Base-by-base conservation (phyloP, 1,139 yeast species). In the Lodderomyces theae region DNA sequence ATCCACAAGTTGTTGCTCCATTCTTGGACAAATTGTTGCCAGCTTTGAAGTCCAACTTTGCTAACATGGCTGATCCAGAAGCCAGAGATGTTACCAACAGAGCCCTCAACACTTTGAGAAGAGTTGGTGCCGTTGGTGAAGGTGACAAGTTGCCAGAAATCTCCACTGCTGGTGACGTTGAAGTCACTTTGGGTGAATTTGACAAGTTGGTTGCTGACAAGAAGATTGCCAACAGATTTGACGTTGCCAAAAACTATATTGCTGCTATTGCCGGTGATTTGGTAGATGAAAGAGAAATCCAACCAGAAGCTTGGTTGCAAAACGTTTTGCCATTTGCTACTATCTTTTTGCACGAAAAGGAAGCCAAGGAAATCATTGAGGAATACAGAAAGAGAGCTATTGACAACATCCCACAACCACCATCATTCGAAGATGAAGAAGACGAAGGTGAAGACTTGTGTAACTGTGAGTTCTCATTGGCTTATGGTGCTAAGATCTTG, bases 391-490 rank as follows among this genome's bases (percentile, higher is more conserved):
- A 82, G 81, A 78, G 85, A 77, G 90, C 97, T 56, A 84, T 92
- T 66, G 96, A 90, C 78, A 90, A 92, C 88, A 92, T 90, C 60
- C 97, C 97, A 65, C 85, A 82, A 64, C 95, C 95, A 62, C 95
- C 96, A 63, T 72, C 83, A 63, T 89, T 89, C 70, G 97, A 87
- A 70, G 97, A 92, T 69, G 98, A 92, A 80, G 98, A 92, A 71
- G 98, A 92, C 66, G 98, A 92, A 67, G 98, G 98, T 78, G 98
- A 92, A 79, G 98, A 92, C 69, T 81, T 92, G 69, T 92, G 98
- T 84, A 92, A 92, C 95, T 90, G 97, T 85, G 97, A 92, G 82
- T 92, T 92, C 88, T 92, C 98, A 51, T 82, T 92, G 67, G 98
- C 98, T 72, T 92, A 92, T 72, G 98, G 98, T 89, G 98, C 98